Evolutionary conservation across 768 basidiomycete species (phyloP), one percentile per base, ranked within the genome.

Genomic region (Lactarius sp.): DNA sequence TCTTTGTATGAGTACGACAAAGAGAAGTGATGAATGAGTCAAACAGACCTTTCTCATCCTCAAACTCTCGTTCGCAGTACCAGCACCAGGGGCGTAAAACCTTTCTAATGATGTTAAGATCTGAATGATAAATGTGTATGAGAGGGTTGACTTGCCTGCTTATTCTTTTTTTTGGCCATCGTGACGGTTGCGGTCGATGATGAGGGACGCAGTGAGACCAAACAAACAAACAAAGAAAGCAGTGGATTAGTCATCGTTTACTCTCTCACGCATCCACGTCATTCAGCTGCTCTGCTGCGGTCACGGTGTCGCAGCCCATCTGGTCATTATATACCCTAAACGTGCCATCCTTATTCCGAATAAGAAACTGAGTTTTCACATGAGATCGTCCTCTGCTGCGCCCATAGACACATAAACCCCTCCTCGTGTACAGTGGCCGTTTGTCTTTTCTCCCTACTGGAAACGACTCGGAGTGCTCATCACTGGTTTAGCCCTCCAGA

Each of bases 51-150:
- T 98, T 98, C 76, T 98, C 95, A 83, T 99, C 97, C 76, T 98
- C 95, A 70, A 99, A 99, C 76, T 97, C 96, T 73, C 96, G 85
- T 76, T 98, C 95, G 79, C 94, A 98, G 75, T 98, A 98, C 95
- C 95, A 98, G 78, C 95, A 98, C 94, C 95, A 97, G 16, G 92
- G 92, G 6, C 89, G 86, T 67, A 94, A 83, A 67, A 92, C 76
- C 92, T 94, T 64, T 9, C 37, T 20, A 39, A 47, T 13, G 7
- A 41, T 51, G 60, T 71, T 53, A 68, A 56, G 66, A 47, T 16
- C 22, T 14, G 3, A 33, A 41, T 4, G 42, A 33, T 13, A 13
- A n/a, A 27, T 33, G 36, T n/a, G 10, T 5, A 37, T 4, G 65
- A 44, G 14, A 18, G 10, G 52, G 9, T 27, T 27, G 10, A 55